Evolutionary conservation across 108 stramenopile genomes (phyloP).

Genomic region (Fistulifera pelliculosa): DNA sequence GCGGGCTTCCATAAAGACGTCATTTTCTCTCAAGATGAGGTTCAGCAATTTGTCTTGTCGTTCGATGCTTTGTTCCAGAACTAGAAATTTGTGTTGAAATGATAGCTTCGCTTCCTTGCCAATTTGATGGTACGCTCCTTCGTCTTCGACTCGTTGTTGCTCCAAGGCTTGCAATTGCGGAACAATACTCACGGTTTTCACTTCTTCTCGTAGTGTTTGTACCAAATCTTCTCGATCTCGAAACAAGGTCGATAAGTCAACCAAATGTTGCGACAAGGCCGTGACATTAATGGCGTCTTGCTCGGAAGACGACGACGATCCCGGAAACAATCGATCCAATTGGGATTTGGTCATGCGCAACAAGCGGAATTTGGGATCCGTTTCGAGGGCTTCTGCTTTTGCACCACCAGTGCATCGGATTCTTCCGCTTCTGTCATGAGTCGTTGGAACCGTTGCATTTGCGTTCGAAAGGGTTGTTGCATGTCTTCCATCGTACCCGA

Average conservation of each 20-base stretch:
- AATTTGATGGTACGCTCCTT: neutral
- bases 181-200: conserved; percentile 17
- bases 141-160: conserved; percentile 1
- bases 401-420: conserved; percentile 28
- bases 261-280: conserved; percentile 15
- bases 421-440: conserved; percentile 28
- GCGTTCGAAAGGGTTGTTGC: conserved; percentile 25
- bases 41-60: conserved; percentile 23
- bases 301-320: neutral
- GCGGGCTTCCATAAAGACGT: conserved; percentile 23
- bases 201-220: conserved; percentile 14
- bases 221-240: conserved; percentile 21
- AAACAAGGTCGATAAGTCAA: conserved; percentile 27
- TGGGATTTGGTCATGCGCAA: conserved; percentile 30
- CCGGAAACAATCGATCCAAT: conserved; percentile 21
- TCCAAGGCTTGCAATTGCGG: conserved; percentile 11
- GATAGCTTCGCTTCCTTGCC: neutral
- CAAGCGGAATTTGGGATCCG: conserved; percentile 10
- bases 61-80: conserved; percentile 18
- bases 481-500: conserved; percentile 23
- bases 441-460: conserved; percentile 20
- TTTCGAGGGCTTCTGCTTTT: conserved; percentile 21
- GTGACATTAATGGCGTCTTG: conserved; percentile 17
- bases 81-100: conserved; percentile 16
- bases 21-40: conserved; percentile 34